Conservation (phyloP, 306 rosid genomes). For the Lathyrus oleraceus region DNA sequence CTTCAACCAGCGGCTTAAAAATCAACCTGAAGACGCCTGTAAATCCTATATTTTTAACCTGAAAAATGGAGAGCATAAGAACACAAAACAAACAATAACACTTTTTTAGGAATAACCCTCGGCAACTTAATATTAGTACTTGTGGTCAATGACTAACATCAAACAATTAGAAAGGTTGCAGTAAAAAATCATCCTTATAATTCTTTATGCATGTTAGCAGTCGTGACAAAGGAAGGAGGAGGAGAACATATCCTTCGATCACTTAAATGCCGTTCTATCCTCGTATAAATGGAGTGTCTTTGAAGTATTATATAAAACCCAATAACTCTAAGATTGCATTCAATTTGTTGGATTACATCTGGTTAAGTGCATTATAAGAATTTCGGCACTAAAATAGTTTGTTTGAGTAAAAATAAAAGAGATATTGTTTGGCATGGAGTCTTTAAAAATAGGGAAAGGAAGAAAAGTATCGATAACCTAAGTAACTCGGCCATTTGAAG, state of each 20-base stretch:
- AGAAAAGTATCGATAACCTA: neutral
- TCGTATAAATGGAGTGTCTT: neutral
- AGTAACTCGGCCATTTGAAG: constrained; percentile 4
- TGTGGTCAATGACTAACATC: constrained; percentile 2
- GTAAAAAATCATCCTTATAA: constrained; percentile 12
- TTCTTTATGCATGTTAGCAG: constrained; percentile 14
- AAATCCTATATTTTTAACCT: constrained; percentile 96
- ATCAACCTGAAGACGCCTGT: constrained; percentile 93
- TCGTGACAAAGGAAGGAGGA: neutral
- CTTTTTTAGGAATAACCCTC: constrained; percentile 22
- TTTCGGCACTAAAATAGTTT: constrained; percentile 11
- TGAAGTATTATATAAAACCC: constrained; percentile 3
- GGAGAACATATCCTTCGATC: constrained; percentile 10
- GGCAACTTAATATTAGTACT: constrained; percentile 4
- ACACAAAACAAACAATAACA: constrained; percentile 25
- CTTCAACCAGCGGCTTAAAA: constrained; percentile 87
- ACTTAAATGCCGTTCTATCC: neutral
- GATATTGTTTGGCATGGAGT: constrained; percentile 2
- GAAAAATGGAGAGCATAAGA: constrained; percentile 37
- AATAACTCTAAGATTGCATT: constrained; percentile 10
- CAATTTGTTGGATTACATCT: constrained; percentile 23
- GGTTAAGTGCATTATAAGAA: constrained; percentile 6
- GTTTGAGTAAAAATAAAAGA: constrained; percentile 27
- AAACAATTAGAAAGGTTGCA: constrained; percentile 22
- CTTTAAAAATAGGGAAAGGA: neutral